Conservation (phyloP, 2,329 filamentous ascomycete genomes). For the Aspergillus amoenus region DNA sequence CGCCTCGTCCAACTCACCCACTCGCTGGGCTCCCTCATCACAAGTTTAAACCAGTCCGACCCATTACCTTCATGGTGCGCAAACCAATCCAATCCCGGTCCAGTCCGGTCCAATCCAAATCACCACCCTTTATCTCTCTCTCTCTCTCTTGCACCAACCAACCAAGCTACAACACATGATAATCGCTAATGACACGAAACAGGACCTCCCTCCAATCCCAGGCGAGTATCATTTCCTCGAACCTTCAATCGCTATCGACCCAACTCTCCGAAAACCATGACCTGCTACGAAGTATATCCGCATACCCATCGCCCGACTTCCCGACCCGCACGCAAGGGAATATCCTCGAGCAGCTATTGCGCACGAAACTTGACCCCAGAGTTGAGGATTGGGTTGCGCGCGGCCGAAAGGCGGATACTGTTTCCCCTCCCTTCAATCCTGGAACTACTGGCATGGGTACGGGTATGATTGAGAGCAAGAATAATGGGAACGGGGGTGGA, state of each 20-base stretch:
- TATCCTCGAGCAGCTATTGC: constrained; percentile 68
- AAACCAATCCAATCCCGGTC: neutral
- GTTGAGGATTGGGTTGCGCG: constrained; percentile 72
- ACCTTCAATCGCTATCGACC: constrained; percentile 66
- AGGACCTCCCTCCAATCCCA: constrained; percentile 73
- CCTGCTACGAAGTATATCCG: constrained; percentile 67
- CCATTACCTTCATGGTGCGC: constrained; percentile 63
- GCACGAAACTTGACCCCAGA: constrained; percentile 79
- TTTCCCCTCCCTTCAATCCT: neutral
- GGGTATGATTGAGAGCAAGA: constrained; percentile 3
- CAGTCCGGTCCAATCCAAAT: neutral
- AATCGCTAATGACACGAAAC: neutral
- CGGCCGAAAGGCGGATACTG: constrained; percentile 45
- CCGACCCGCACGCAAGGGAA: constrained; percentile 64
- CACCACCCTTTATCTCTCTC: constrained; percentile 33
- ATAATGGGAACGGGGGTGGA: constrained; percentile 13
- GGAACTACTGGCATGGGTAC: neutral
- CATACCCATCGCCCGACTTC: constrained; percentile 74
- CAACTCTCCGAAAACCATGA: constrained; percentile 65
- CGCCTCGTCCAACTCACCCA: constrained; percentile 67
- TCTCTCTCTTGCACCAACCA: neutral
- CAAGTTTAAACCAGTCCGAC: constrained; percentile 60
- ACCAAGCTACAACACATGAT: neutral
- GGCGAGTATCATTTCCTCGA: constrained; percentile 68
- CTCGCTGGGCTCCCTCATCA: constrained; percentile 64